Conservation (phyloP, 768 basidiomycete genomes). For the Podaxis sp. region DNA sequence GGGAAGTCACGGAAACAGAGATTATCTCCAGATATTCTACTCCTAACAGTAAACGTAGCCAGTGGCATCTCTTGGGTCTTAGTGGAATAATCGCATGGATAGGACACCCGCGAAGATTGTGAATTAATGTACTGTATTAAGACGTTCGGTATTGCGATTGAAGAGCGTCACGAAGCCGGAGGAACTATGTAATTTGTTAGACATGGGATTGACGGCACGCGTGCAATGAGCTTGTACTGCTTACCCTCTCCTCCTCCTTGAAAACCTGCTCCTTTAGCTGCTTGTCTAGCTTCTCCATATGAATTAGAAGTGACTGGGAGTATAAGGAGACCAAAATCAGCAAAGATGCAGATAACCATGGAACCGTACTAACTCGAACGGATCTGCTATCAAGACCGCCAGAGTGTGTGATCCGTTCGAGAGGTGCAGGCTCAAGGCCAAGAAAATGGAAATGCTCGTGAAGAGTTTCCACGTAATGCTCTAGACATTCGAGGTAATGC, state of each 20-base stretch:
- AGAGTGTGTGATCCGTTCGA: slow-evolving; percentile 51
- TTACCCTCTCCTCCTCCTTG: slow-evolving; percentile 56
- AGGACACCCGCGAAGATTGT: too few relatives aligned
- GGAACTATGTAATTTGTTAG: slow-evolving; percentile 20
- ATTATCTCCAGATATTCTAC: too few relatives aligned
- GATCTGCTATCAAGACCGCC: slow-evolving; percentile 61
- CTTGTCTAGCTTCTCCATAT: slow-evolving; percentile 59
- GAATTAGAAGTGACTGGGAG: slow-evolving; percentile 63
- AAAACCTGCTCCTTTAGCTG: slow-evolving; percentile 48
- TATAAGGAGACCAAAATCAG: not conserved
- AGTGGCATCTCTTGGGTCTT: too few relatives aligned
- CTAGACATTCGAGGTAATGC: slow-evolving; percentile 69
- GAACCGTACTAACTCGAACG: slow-evolving; percentile 46
- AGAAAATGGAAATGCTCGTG: slow-evolving; percentile 58
- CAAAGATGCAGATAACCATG: not conserved
- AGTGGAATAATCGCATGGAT: too few relatives aligned
- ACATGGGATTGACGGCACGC: not conserved
- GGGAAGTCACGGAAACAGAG: too few relatives aligned
- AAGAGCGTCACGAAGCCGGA: slow-evolving; percentile 25
- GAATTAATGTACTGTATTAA: not conserved
- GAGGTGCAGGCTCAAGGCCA: slow-evolving; percentile 40
- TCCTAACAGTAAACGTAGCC: too few relatives aligned
- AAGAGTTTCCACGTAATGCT: slow-evolving; percentile 66
- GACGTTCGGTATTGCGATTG: slow-evolving; percentile 12
- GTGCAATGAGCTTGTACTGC: slow-evolving; percentile 12